Base-by-base conservation (phyloP, 352 stramenopile genomes). In the Globisporangium cystogenes region DNA sequence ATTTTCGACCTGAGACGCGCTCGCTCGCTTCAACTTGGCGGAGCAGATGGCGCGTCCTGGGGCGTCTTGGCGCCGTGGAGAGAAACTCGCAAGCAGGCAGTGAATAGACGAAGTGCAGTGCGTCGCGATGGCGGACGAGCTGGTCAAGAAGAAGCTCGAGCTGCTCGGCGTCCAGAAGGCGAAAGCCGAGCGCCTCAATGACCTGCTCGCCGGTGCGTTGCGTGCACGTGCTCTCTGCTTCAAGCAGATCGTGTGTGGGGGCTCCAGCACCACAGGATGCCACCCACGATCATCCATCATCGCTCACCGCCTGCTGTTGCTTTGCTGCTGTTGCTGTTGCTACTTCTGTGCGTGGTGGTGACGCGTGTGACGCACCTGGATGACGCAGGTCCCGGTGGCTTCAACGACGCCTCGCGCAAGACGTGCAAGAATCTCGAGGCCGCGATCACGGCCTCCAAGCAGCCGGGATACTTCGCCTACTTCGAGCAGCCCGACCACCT, bases 381-480 rank as follows among this genome's bases (percentile, higher is more conserved):
- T 23, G 43, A 21, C 43, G 15, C 45, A 88, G 71, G 53, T 33
- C 72, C 73, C 18, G 70, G 68, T 3, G 82, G 82, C 18, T 82
- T 92, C 60, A 92, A 90, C 41, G 82, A 92, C 39, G 56, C 62
- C 20, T 88, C 77, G 40, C 78, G 70, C 29, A 90, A 87, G 62
- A 87, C 78, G 26, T 76, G 74, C 60, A 91, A 91, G 68, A 90
- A 91, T 64, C 62, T 92, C 35, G 76, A 92, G 45, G 82, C 72
- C 7, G 82, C 78, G 21, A 87, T 92, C 60, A 78, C 74, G 11
- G 74, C 76, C 1, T 90, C 76, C 53, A 87, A 89, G 57, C 73
- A 62, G 1, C 82, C 82, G 3, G 82, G 78, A 14, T 90, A 88
- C 52, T 90, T 92, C 48, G 43, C 53, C 4, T 90, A 92, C 60